Base-by-base conservation (phyloP, 768 basidiomycete species). In the Neoboletus magnificus region DNA sequence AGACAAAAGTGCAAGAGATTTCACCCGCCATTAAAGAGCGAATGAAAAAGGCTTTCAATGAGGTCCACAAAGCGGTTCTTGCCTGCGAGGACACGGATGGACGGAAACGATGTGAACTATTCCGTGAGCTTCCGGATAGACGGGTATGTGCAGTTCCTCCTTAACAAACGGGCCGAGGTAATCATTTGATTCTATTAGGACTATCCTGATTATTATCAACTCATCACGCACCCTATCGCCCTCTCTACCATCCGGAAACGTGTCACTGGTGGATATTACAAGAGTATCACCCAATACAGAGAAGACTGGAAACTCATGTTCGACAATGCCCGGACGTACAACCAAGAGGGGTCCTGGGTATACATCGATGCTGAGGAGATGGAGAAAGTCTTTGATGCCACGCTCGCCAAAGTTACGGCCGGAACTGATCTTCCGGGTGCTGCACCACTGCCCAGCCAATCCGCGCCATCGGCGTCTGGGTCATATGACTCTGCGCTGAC, bases 261-360 rank as follows among this genome's bases (percentile, higher is more conserved):
- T 11, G 77, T 81, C 47, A 82, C 76, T 48, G 76, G 79, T 52
- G 77, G 79, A 43, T 77, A 81, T 53, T 93, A 93, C 77, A 92
- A 91, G 77, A 83, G 73, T 37, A 82, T 94, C 35, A 74, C 80
- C 33, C 76, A 81, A 54, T 93, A 85, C 74, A 77, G 82, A 54
- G 82, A 84, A 44, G 93, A 96, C 70, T 93, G 88, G 85, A 81
- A 81, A 61, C 80, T 93, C 53, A 94, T 99, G 89, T 98, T 95
- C 72, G 81, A 84, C 71, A 98, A 98, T 65, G 95, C 96, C 5
- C 82, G 90, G 63, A 89, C 84, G 42, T 98, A 93, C 78, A 98
- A 98, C 70, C 87, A 89, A 71, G 93, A 96, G 72, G 93, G 89
- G 2, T 95, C 93, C 0, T 93, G 91, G 89, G 93, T 97, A 36